These are phyloP conservation scores for Rhododendron molle DNA, from an alignment of 148 eudicot species.

Conservation along the genomic window DNA sequence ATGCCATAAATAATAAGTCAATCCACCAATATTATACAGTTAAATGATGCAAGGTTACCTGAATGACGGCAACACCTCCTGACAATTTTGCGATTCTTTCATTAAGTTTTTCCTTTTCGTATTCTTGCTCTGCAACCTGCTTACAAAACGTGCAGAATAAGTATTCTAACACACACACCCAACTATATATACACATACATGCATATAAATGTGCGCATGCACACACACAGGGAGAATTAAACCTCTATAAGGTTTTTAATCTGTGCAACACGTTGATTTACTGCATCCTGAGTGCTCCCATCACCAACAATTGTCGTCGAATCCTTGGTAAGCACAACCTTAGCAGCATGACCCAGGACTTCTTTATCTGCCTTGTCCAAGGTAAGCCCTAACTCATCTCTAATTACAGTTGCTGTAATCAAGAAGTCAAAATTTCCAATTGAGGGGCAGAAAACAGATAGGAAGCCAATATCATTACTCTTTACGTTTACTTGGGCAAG, in stretches of 20 bases:
- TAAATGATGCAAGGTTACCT: conserved; percentile 23
- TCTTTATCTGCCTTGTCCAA: conserved; percentile 45
- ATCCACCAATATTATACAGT: background rate
- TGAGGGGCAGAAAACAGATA: background rate
- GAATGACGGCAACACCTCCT: conserved; percentile 78
- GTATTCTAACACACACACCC: background rate
- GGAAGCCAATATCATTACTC: background rate
- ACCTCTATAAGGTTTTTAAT: conserved; percentile 53
- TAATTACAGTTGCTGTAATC: conserved; percentile 44
- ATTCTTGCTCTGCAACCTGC: conserved; percentile 47
- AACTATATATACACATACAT: background rate
- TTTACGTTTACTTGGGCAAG: background rate
- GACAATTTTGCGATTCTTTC: conserved; percentile 83
- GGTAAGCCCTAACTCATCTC: conserved; percentile 57
- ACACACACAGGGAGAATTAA: background rate
- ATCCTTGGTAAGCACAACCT: conserved; percentile 51
- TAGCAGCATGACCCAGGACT: conserved; percentile 56
- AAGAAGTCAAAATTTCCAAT: background rate
- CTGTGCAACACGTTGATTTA: conserved; percentile 42
- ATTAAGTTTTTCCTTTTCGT: conserved; percentile 54
- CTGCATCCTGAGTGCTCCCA: conserved; percentile 56
- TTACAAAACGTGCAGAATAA: conserved; percentile 18
- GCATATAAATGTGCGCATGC: background rate
- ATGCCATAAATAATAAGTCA: background rate
- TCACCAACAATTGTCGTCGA: conserved; percentile 55